These are phyloP conservation scores for Hymenoscyphus repandus DNA, from an alignment of 2,329 filamentous ascomycete species.

Conservation along the genomic window DNA sequence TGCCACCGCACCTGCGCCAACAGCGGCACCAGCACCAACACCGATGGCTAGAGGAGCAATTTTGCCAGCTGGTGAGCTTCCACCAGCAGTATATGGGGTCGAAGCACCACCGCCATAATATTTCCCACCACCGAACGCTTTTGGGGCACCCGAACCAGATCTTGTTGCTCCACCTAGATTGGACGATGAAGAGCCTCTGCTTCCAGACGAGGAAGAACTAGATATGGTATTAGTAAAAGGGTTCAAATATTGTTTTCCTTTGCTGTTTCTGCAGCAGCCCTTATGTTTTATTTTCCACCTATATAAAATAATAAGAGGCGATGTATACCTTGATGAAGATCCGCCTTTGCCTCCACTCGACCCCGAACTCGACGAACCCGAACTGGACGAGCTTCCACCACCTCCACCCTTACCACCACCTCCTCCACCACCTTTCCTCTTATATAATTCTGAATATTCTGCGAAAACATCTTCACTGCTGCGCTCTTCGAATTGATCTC, in stretches of 20 bases:
- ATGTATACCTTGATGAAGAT: constrained; percentile 22
- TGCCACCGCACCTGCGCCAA: constrained; percentile 28
- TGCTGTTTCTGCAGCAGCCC: background rate
- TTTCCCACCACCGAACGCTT: constrained; percentile 53
- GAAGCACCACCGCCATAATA: constrained; percentile 64
- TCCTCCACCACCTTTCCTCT: constrained; percentile 54
- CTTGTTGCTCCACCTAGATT: constrained; percentile 46
- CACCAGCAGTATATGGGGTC: constrained; percentile 56
- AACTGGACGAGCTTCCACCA: constrained; percentile 27
- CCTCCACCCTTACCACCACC: constrained; percentile 33
- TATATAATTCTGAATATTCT: constrained; percentile 43
- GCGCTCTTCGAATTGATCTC: constrained; percentile 11
- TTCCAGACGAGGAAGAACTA: constrained; percentile 21
- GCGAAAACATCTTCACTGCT: background rate
- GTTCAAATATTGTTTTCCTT: background rate
- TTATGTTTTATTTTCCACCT: too few relatives aligned
- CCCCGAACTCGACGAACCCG: background rate
- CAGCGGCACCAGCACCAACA: constrained; percentile 35
- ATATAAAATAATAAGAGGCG: constrained; percentile 11
- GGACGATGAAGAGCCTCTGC: constrained; percentile 26
- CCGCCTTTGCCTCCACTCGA: constrained; percentile 8
- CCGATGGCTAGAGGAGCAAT: constrained; percentile 51
- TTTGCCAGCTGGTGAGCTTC: constrained; percentile 37
- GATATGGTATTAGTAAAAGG: background rate
- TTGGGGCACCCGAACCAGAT: constrained; percentile 52